Evolutionary conservation across 2,329 filamentous ascomycete species (phyloP).

Genomic region (Ilyonectria destructans): DNA sequence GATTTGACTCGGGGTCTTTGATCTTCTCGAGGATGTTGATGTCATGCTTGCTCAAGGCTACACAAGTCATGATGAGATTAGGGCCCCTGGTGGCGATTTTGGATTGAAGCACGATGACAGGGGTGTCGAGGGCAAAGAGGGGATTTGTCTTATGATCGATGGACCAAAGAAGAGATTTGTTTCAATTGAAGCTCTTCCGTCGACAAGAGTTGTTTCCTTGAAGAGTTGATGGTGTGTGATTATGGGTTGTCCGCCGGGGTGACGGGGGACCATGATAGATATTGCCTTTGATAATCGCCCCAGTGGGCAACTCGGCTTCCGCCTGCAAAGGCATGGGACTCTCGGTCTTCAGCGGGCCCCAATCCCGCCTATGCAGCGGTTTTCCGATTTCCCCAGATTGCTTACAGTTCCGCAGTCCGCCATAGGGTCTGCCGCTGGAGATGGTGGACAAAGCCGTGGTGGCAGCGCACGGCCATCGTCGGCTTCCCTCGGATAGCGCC

Average conservation of each 20-base stretch:
- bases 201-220: conserved; percentile 20
- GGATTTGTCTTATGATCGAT: conserved; percentile 14
- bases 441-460: conserved; percentile 31
- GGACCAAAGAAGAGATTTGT: conserved; percentile 6
- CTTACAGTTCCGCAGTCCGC: conserved; percentile 35
- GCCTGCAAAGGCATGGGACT: conserved; percentile 5
- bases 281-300: conserved; percentile 7
- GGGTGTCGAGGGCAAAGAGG: conserved; percentile 5
- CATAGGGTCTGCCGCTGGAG: conserved; percentile 29
- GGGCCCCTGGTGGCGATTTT: conserved; percentile 31
- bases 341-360: conserved; percentile 16
- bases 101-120: conserved; percentile 2
- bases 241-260: neutral
- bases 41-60: conserved; percentile 71
- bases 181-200: conserved; percentile 8
- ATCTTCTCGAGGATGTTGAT: conserved; percentile 77
- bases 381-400: conserved; percentile 2
- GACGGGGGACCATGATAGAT: conserved; percentile 21
- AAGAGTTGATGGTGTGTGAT: conserved; percentile 25
- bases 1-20: conserved; percentile 76
- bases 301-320: conserved; percentile 13
- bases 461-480: conserved; percentile 55
- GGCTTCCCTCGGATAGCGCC: conserved; percentile 60
- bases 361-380: conserved; percentile 1
- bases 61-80: conserved; percentile 61